phyloP scores from a whole-genome alignment of 805 yeast species.

The Metschnikowia cerradonensis region DNA sequence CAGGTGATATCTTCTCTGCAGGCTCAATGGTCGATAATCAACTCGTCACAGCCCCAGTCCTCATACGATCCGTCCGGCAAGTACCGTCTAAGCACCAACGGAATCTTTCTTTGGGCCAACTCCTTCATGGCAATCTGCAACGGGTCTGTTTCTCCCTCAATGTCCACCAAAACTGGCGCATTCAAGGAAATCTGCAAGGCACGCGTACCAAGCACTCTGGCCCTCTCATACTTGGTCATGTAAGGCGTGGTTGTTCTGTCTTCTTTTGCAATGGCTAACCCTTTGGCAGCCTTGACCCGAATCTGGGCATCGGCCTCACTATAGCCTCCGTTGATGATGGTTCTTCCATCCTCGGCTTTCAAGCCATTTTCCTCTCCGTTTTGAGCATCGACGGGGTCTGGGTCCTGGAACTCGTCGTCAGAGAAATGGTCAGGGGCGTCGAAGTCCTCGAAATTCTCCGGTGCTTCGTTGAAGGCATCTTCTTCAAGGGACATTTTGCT shows the following conservation, averaged over 20 bases:
- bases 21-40: conserved; percentile 72
- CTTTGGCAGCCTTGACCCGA: conserved; percentile 63
- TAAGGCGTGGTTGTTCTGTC: conserved; percentile 94
- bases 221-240: conserved; percentile 98
- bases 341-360: conserved; percentile 66
- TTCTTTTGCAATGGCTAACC: conserved; percentile 84
- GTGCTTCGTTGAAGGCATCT: conserved; percentile 62
- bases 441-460: conserved; percentile 71
- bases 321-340: conserved; percentile 65
- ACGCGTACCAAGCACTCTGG: conserved; percentile 94
- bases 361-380: conserved; percentile 38
- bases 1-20: too few relatives aligned
- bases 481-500: conserved; percentile 39
- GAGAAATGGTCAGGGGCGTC: conserved; percentile 78
- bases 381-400: conserved; percentile 21
- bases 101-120: conserved; percentile 89
- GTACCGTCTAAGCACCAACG: conserved; percentile 91
- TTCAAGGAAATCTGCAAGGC: conserved; percentile 97
- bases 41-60: conserved; percentile 98
- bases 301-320: conserved; percentile 50
- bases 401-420: conserved; percentile 57
- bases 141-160: conserved; percentile 99
- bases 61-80: conserved; percentile 96
- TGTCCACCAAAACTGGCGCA: conserved; percentile 96
- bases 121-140: conserved; percentile 97